phyloP scores from a whole-genome alignment of 2,329 filamentous ascomycete species.

The Monosporascus sp. region DNA sequence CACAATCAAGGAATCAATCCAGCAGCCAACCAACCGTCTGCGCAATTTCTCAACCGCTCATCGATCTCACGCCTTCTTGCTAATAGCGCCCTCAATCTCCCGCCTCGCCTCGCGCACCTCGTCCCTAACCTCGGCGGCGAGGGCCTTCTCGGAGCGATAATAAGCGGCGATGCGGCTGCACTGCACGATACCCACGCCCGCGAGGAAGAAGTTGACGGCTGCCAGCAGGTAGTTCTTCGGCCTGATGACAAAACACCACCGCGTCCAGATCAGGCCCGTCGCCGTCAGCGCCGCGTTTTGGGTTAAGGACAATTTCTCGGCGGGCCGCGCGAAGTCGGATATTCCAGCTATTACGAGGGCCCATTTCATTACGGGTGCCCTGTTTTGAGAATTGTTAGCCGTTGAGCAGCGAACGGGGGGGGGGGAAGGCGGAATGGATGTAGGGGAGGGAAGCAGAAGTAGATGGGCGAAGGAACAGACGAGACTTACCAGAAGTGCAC shows the following conservation, averaged over 20 bases:
- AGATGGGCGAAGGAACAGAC: neutral
- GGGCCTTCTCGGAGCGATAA: slow-evolving; percentile 54
- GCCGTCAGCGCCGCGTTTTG: slow-evolving; percentile 87
- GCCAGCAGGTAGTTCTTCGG: slow-evolving; percentile 92
- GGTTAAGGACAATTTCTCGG: slow-evolving; percentile 85
- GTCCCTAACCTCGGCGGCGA: slow-evolving; percentile 21
- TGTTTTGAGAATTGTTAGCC: slow-evolving; percentile 25
- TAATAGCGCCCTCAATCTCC: slow-evolving; percentile 6
- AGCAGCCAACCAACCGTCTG: too few relatives aligned
- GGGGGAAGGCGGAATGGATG: too few relatives aligned
- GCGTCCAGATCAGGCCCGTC: slow-evolving; percentile 94
- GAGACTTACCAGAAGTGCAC: slow-evolving; percentile 87
- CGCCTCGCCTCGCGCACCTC: slow-evolving; percentile 37
- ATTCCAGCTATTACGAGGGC: slow-evolving; percentile 85
- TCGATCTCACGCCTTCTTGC: slow-evolving; percentile 1
- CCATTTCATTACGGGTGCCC: slow-evolving; percentile 99
- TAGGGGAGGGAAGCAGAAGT: neutral
- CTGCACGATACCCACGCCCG: slow-evolving; percentile 79
- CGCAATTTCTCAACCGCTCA: neutral
- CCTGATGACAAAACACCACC: slow-evolving; percentile 97
- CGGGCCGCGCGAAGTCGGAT: slow-evolving; percentile 85
- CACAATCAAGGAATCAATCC: too few relatives aligned
- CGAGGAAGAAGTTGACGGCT: slow-evolving; percentile 97
- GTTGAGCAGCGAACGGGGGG: neutral
- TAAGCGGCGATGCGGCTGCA: slow-evolving; percentile 68